phyloP scores from a whole-genome alignment of 768 basidiomycete genomes.

The Floccularia luteovirens region DNA sequence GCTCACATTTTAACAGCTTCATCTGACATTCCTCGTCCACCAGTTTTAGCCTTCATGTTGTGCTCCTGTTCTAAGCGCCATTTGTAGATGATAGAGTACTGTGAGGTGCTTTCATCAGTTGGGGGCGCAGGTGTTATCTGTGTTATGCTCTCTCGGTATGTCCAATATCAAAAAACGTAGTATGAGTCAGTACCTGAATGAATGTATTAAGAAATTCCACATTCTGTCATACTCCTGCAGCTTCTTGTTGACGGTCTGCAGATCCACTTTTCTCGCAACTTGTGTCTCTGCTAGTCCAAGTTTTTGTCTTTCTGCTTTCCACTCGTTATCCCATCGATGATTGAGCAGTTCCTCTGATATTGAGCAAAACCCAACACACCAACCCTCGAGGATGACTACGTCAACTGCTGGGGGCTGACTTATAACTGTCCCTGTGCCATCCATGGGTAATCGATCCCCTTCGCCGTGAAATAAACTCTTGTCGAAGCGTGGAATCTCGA shows the following conservation, averaged over 20 bases:
- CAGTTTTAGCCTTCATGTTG: slow-evolving; percentile 77
- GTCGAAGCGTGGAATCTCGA: slow-evolving; percentile 77
- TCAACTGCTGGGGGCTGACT: slow-evolving; percentile 39
- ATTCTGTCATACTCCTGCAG: slow-evolving; percentile 54
- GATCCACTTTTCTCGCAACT: slow-evolving; percentile 39
- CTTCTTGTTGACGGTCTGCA: slow-evolving; percentile 56
- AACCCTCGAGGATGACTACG: slow-evolving; percentile 90
- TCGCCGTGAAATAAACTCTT: slow-evolving; percentile 77
- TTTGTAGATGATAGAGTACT: slow-evolving; percentile 59
- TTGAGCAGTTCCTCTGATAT: slow-evolving; percentile 43
- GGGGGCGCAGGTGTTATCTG: slow-evolving; percentile 24
- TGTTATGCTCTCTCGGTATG: background rate
- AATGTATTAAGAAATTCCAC: slow-evolving; percentile 71
- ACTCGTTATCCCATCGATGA: slow-evolving; percentile 40
- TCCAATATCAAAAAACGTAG: background rate
- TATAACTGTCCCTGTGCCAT: slow-evolving; percentile 33
- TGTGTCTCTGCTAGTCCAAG: slow-evolving; percentile 27
- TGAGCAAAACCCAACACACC: slow-evolving; percentile 88
- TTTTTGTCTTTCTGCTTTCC: slow-evolving; percentile 27
- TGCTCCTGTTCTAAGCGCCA: slow-evolving; percentile 93
- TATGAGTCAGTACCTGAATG: slow-evolving; percentile 53
- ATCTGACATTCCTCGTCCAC: slow-evolving; percentile 86
- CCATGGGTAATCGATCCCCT: slow-evolving; percentile 66
- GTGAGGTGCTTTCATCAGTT: slow-evolving; percentile 15
- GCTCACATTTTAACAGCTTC: slow-evolving; percentile 58